Base-by-base conservation (phyloP, 805 yeast genomes). In the Tetrapisispora arboricola region DNA sequence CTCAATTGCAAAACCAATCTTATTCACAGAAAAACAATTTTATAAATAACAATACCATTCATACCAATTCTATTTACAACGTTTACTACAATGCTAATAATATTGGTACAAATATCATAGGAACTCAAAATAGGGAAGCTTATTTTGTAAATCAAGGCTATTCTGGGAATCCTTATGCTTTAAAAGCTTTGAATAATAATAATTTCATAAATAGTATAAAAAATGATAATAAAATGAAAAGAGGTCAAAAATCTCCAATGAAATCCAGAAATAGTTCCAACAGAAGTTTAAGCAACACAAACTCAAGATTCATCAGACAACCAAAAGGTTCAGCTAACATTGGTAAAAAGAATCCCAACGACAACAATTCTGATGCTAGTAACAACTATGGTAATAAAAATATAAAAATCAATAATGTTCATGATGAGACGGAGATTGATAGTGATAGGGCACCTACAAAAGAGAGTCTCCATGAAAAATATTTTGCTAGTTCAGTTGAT, bases 351-450 rank as follows among this genome's bases (percentile, higher is more conserved):
- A 13, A 17, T 34, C 4, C 25, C 13, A 28, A 28, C 15, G 17
- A 28, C 15, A 28, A 10, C 17, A n/a, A n/a, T n/a, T n/a, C 31
- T 6, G 15, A 28, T 28, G 5, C 31, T n/a, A 13, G n/a, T 10
- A 28, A 28, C 18, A n/a, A 10, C 10, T 28, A 4, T n/a, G 18
- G 31, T 28, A 28, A 27, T 27, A 36, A 29, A 16, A 22, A 21
- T 25, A 12, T 34, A 15, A 40, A 24, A 21, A 30, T 33, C 18
- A 35, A 7, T 15, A 18, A 12, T 3, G 26, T 12, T 13, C 6
- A 40, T 34, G 27, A 24, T 28, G 27, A 31, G 25, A 38, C 20
- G 27, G 40, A 46, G 18, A 49, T 54, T 17, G 19, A 11, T 10
- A 22, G 12, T 4, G 17, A 24, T 17, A 17, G 8, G 12, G 11